Evolutionary conservation across 805 yeast species (phyloP), one percentile per base, ranked within the genome.

Genomic region (Kregervanrija fluxuum): DNA sequence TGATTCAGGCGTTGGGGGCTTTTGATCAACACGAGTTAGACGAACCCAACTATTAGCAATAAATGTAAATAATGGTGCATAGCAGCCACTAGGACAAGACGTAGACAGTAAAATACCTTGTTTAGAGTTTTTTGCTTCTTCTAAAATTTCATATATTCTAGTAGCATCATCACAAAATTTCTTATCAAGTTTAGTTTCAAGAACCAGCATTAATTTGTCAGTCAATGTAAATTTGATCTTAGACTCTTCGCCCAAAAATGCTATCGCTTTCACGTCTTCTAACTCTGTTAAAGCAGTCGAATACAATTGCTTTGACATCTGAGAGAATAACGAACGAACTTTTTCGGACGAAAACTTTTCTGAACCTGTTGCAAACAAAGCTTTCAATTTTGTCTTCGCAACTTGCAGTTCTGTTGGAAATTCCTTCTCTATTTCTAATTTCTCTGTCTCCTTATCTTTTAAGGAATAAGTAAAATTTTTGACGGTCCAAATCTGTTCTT

Each of bases 1-100:
- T 11, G 86, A 82, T 33, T 72, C 69, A n/a, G 73, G 59, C 15
- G 62, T 61, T 12, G 66, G 70, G 46, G 76, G 70, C 9, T 72
- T 63, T 42, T 74, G 73, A 52, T 85, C 86, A 16, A 85, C 70
- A 38, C 82, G 69, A 4, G 71, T 70, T 3, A 82, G 49, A 9
- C 63, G 57, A 4, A 80, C 50, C 12, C 61, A 57, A 4, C 62
- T 55, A 5, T 65, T 59, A 3, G 80, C 73, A 13, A 82, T 52
- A 32, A 78, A 56, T 43, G 82, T 80, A 37, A 87, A 57, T 12
- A 88, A 56, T 2, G 79, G 63, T 12, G 83, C 79, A 68, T 85
- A 77, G 6, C 81, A 73, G 6, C 83, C 74, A 56, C 81, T 82
- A 8, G 75, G 74, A 5, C 80, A 73, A 44, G 84, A 71, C 4